A percentile compares a stretch with the other conserved stretches of the same genome.
phyloP scores from a whole-genome alignment of 2,329 filamentous ascomycete species.

The Trichoderma citrinoviride region DNA sequence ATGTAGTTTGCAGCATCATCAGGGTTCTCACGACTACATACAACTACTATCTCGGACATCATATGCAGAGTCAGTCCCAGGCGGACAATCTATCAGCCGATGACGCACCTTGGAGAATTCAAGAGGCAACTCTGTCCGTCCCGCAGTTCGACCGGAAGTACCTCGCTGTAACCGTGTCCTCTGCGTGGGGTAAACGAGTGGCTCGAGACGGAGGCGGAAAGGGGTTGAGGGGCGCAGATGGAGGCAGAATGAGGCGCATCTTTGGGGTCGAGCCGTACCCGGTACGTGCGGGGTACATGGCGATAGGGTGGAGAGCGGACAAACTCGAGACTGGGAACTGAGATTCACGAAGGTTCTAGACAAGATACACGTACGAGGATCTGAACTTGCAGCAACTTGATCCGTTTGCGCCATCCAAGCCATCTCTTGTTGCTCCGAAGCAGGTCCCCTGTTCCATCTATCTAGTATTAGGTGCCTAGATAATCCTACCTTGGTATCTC shows the following conservation, averaged over 20 bases:
- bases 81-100: constrained; percentile 6
- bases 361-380: no score
- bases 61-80: no score
- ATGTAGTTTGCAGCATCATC: background rate
- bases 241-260: background rate
- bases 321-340: no score
- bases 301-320: no score
- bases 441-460: background rate
- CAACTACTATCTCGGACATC: no score
- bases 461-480: no score
- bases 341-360: no score
- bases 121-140: constrained; percentile 18
- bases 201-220: no score
- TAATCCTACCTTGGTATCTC: background rate
- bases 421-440: background rate
- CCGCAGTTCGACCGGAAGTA: background rate
- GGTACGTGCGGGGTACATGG: no score
- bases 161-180: background rate
- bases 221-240: no score
- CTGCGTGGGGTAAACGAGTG: background rate
- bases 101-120: background rate
- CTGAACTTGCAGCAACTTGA: no score
- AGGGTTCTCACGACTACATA: background rate
- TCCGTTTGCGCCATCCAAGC: no score
- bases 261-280: background rate